phyloP scores from a whole-genome alignment of 805 yeast genomes.

The Clavispora asparagi region DNA sequence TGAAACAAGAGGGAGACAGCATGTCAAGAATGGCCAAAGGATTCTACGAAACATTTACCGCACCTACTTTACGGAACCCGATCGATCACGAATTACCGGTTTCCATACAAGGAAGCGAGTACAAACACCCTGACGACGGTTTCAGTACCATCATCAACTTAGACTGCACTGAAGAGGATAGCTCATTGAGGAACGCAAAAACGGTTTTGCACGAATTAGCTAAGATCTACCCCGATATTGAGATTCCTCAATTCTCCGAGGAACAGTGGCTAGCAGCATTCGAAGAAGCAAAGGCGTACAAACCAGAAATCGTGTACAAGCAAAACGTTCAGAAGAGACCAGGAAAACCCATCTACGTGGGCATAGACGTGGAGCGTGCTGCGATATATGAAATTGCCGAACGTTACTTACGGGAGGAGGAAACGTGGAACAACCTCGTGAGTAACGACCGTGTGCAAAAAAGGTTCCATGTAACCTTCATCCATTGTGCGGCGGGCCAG shows the following conservation, averaged over 20 bases:
- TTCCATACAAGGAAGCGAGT: conserved; percentile 13
- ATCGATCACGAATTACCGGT: not conserved
- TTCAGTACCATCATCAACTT: conserved; percentile 67
- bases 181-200: conserved; percentile 39
- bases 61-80: conserved; percentile 25
- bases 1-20: conserved; percentile 40
- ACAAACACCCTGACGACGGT: conserved; percentile 54
- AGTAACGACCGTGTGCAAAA: conserved; percentile 38
- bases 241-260: conserved; percentile 17
- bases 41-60: conserved; percentile 64
- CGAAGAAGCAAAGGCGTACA: conserved; percentile 45
- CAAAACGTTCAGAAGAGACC: conserved; percentile 6
- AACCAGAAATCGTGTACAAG: conserved; percentile 45
- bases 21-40: conserved; percentile 66
- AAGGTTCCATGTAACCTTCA: conserved; percentile 64
- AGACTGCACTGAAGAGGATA: conserved; percentile 19
- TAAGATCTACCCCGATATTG: conserved; percentile 5
- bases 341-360: conserved; percentile 10
- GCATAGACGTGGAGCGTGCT: conserved; percentile 1
- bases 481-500: conserved; percentile 32
- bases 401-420: not conserved
- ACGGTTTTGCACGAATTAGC: conserved; percentile 27
- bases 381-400: not conserved
- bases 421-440: conserved; percentile 22
- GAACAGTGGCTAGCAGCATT: conserved; percentile 44